phyloP scores from a whole-genome alignment of 371 early-diverging fungal species.

The Mortierella sp. region DNA sequence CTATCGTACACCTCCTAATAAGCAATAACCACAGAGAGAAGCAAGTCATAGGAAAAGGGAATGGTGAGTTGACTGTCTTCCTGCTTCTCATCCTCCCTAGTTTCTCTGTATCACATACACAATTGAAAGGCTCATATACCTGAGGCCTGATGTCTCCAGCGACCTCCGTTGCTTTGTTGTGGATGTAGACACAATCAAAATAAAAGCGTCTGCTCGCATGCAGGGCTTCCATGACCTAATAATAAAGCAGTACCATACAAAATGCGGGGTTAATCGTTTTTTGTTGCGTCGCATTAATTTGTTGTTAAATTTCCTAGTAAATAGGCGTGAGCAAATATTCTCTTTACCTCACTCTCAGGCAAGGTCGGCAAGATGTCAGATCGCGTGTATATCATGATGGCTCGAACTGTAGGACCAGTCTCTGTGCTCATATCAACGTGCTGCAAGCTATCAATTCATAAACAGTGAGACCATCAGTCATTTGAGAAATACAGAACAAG shows the following conservation, averaged over 20 bases:
- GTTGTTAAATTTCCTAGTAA: neutral
- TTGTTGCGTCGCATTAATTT: neutral
- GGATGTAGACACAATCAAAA: slow-evolving; percentile 60
- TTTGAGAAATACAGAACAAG: neutral
- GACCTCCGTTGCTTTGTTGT: slow-evolving; percentile 52
- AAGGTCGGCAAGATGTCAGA: slow-evolving; percentile 47
- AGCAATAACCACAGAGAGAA: neutral
- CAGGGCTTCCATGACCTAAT: slow-evolving; percentile 28
- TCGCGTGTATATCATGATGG: slow-evolving; percentile 61
- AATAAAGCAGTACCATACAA: neutral
- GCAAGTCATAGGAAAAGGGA: no score
- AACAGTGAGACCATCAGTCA: no score
- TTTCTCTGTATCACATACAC: no score
- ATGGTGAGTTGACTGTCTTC: neutral
- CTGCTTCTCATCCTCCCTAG: neutral
- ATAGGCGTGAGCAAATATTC: no score
- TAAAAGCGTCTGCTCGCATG: slow-evolving; percentile 22
- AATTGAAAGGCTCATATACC: slow-evolving; percentile 18
- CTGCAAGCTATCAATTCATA: slow-evolving; percentile 15
- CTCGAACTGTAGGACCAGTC: slow-evolving; percentile 36
- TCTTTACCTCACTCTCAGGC: slow-evolving; percentile 37
- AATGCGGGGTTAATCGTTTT: neutral
- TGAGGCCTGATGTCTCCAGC: slow-evolving; percentile 48
- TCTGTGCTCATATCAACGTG: slow-evolving; percentile 27
- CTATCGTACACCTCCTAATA: slow-evolving; percentile 59